Evolutionary conservation across 2,329 filamentous ascomycete species (phyloP).

Genomic region (Coccinonectria pachysandricola): DNA sequence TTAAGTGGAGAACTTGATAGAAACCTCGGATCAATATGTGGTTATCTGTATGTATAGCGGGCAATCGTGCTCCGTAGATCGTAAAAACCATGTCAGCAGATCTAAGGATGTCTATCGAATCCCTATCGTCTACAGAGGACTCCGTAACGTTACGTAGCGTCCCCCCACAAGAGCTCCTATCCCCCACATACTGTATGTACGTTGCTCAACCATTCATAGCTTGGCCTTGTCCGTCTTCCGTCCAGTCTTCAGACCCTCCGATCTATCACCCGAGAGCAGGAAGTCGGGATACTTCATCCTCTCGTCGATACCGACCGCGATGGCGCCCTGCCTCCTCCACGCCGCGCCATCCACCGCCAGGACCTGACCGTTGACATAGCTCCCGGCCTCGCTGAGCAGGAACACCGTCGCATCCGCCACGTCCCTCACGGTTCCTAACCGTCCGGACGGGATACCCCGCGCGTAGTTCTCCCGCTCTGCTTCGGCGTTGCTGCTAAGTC

Average conservation of each 20-base stretch:
- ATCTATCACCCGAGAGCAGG: conserved; percentile 25
- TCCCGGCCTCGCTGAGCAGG: conserved; percentile 75
- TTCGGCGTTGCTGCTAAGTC: conserved; percentile 37
- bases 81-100: too few relatives aligned
- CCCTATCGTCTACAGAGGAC: too few relatives aligned
- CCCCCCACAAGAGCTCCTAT: too few relatives aligned
- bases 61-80: too few relatives aligned
- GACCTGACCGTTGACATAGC: conserved; percentile 74
- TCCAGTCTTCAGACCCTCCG: conserved; percentile 23
- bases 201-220: conserved; percentile 21
- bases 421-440: conserved; percentile 72
- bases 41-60: too few relatives aligned
- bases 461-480: conserved; percentile 23
- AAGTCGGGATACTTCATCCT: conserved; percentile 45
- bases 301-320: conserved; percentile 36
- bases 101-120: too few relatives aligned
- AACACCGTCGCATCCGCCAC: conserved; percentile 90
- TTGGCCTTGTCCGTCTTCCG: conserved; percentile 29
- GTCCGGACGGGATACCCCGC: conserved; percentile 56
- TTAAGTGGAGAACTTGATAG: too few relatives aligned
- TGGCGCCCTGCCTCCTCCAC: conserved; percentile 41
- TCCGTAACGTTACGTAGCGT: too few relatives aligned
- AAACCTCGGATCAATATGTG: too few relatives aligned
- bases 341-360: conserved; percentile 61
- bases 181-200: conserved; percentile 1